Conservation (phyloP, 768 basidiomycete species). For the Xerocomellus chrysenteron region DNA sequence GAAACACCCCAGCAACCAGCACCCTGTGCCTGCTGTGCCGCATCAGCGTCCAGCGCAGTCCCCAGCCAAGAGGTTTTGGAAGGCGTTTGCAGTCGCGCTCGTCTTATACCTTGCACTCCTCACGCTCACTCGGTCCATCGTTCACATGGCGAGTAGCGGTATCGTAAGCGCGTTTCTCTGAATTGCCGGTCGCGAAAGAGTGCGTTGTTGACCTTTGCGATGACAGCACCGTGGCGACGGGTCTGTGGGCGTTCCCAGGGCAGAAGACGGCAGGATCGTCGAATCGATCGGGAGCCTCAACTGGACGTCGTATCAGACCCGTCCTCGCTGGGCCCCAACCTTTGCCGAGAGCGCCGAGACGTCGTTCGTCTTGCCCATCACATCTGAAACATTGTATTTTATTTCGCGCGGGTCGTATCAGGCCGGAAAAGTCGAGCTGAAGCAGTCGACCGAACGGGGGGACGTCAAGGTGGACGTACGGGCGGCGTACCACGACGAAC, state of each 20-base stretch:
- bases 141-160: constrained; percentile 1
- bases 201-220: too few species aligned
- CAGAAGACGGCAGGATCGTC: constrained; percentile 18
- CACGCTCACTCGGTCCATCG: not conserved
- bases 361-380: constrained; percentile 30
- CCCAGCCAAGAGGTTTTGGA: constrained; percentile 11
- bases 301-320: constrained; percentile 15
- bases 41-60: constrained; percentile 4
- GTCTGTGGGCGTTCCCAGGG: constrained; percentile 2
- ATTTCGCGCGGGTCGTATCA: constrained; percentile 34
- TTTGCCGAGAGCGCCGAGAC: constrained; percentile 20
- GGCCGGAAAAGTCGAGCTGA: constrained; percentile 18
- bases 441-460: constrained; percentile 6
- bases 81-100: constrained; percentile 9
- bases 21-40: not conserved
- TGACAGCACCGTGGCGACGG: not conserved
- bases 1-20: not conserved
- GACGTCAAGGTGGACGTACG: constrained; percentile 31
- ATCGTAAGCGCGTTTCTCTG: not conserved
- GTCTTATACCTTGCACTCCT: constrained; percentile 12
- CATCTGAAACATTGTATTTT: constrained; percentile 33
- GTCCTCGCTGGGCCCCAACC: constrained; percentile 18
- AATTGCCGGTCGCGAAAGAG: too few species aligned
- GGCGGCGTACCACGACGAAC: constrained; percentile 26
- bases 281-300: constrained; percentile 5